Base-by-base conservation (phyloP, 2,329 filamentous ascomycete species). In the Zymoseptoria crescenta region DNA sequence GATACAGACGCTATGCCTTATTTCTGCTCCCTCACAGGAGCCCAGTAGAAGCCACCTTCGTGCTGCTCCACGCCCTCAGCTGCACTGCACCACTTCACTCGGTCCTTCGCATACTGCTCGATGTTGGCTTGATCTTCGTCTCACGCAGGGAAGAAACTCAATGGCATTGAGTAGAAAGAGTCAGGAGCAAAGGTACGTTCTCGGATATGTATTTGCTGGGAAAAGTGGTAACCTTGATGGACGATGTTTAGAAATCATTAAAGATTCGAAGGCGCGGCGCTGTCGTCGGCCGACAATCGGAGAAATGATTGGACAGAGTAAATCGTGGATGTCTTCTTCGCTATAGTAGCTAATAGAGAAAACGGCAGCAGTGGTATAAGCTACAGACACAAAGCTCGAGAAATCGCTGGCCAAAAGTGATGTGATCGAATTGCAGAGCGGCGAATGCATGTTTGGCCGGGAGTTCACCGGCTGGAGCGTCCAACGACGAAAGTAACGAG, bases 401-500 rank as follows among this genome's bases (percentile, higher is more conserved):
- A 45, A 45, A 16, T 45, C 13, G 35, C 4, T n/a, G 35, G 13
- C n/a, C 13, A 7, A n/a, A 45, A 45, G 35, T 16, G 16, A 45
- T 45, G 35, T 45, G 7, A n/a, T 16, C 13, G 16, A 16, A 13
- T 16, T 16, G n/a, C 4, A 45, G 13, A 45, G 13, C 35, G 35
- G 35, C 35, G 35, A n/a, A 16, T 45, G 13, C 35, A 45, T 13
- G 35, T 45, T 24, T 9, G 8, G 51, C 51, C 20, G 28, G 20
- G 24, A 55, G 53, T 52, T 60, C 57, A 70, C 58, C 65, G 64
- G 59, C 69, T 71, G 20, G 68, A 70, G 7, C 70, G 60, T 24
- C 69, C 70, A 69, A 99, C 85, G 49, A 91, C 86, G 77, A 99
- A 99, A 9, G 97, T 93, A 65, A 89, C 90, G 49, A 95, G 81